Percentiles rank a stretch among this genome's conserved stretches.
phyloP scores from a whole-genome alignment of 2,329 filamentous ascomycete species.

The Fusarium sp. region DNA sequence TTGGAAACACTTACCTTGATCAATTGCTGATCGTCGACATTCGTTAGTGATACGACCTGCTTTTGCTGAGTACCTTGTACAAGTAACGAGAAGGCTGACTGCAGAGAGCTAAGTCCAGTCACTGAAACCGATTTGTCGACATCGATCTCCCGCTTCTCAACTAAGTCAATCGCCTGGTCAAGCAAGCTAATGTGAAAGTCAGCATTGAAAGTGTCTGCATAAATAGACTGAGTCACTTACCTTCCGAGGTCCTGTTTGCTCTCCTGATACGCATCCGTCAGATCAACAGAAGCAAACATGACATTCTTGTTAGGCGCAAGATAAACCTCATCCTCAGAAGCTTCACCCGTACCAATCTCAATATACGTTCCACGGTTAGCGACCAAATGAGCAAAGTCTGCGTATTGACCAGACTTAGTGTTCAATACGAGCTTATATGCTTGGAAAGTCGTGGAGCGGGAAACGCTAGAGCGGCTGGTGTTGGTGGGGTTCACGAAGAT shows the following conservation, averaged over 20 bases:
- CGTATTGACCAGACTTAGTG: slow-evolving; percentile 31
- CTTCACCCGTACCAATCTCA: slow-evolving; percentile 26
- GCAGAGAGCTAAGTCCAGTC: slow-evolving; percentile 15
- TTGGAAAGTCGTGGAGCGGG: slow-evolving; percentile 15
- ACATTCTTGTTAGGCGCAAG: slow-evolving; percentile 35
- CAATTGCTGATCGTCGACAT: slow-evolving; percentile 7
- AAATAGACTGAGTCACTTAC: slow-evolving; percentile 11
- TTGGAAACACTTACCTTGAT: slow-evolving; percentile 22
- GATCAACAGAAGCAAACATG: slow-evolving; percentile 40
- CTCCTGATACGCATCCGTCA: slow-evolving; percentile 35
- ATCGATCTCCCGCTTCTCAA: slow-evolving; percentile 21
- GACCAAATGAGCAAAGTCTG: slow-evolving; percentile 30
- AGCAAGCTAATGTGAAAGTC: slow-evolving; percentile 20
- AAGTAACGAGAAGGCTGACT: slow-evolving; percentile 20
- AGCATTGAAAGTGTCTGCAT: background rate
- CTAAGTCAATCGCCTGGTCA: slow-evolving; percentile 14
- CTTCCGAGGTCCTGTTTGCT: slow-evolving; percentile 28
- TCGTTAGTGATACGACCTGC: slow-evolving; percentile 28
- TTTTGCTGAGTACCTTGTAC: slow-evolving; percentile 10
- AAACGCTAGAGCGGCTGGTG: slow-evolving; percentile 6
- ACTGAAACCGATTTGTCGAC: slow-evolving; percentile 17
- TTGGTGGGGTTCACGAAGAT: slow-evolving; percentile 15
- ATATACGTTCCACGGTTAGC: slow-evolving; percentile 36
- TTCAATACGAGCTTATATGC: slow-evolving; percentile 36
- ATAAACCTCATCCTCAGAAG: background rate